These are phyloP conservation scores for Daedaleopsis nitida DNA, from an alignment of 768 basidiomycete species.

Conservation along the genomic window DNA sequence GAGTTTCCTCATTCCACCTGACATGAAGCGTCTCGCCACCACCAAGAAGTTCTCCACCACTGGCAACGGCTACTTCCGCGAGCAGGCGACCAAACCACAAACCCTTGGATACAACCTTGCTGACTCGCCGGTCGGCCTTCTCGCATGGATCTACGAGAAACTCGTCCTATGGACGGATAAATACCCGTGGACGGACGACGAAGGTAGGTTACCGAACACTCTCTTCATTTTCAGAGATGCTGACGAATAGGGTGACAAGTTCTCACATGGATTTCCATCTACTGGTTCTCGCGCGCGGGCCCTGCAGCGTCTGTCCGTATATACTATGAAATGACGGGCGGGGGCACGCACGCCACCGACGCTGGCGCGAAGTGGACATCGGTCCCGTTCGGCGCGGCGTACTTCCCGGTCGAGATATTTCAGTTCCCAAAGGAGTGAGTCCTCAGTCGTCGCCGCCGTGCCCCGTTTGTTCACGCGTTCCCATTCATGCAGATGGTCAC, in stretches of 20 bases:
- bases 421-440: constrained; percentile 24
- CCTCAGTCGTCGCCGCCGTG: too few relatives aligned
- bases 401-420: constrained; percentile 32
- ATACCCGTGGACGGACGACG: constrained; percentile 61
- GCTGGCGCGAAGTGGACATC: constrained; percentile 6
- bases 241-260: constrained; percentile 19
- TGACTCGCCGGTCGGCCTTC: constrained; percentile 56
- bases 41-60: constrained; percentile 19
- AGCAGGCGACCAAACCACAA: constrained; percentile 37
- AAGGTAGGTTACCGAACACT: constrained; percentile 36
- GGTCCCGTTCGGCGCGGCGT: constrained; percentile 33
- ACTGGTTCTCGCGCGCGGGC: constrained; percentile 38
- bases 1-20: constrained; percentile 30
- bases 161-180: constrained; percentile 38
- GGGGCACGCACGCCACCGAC: not conserved
- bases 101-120: constrained; percentile 50
- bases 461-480: not conserved
- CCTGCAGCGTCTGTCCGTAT: constrained; percentile 34
- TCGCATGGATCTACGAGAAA: constrained; percentile 42
- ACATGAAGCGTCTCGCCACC: constrained; percentile 28
- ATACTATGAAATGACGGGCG: constrained; percentile 31
- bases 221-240: not conserved
- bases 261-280: constrained; percentile 39
- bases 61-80: constrained; percentile 34
- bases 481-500: constrained; percentile 42